Conservation (phyloP, 225 moss, liverwort and hornwort species). For the Lunularia cruciata region DNA sequence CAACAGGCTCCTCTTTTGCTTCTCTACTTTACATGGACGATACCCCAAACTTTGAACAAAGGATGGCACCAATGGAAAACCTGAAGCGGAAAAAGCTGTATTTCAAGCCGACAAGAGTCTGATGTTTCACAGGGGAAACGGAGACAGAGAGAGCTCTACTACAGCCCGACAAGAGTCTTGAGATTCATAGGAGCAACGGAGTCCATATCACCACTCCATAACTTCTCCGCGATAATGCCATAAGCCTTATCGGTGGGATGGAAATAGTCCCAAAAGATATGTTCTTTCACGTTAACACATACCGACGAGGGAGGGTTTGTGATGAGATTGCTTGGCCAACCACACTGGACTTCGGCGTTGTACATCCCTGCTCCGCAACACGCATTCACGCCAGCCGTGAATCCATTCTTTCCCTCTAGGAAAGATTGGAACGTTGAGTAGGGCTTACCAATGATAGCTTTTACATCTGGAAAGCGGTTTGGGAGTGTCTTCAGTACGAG, state of each 20-base stretch:
- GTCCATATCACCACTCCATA: conserved; percentile 23
- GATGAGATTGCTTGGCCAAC: conserved; percentile 24
- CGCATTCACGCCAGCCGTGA: conserved; percentile 22
- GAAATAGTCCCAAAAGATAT: conserved; percentile 29
- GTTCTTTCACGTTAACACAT: conserved; percentile 16
- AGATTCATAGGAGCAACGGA: conserved; percentile 15
- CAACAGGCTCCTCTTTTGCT: too few species aligned
- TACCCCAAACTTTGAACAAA: too few species aligned
- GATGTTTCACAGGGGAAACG: too few species aligned
- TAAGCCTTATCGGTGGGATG: conserved; percentile 33
- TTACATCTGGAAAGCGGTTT: conserved; percentile 17
- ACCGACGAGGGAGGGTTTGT: conserved; percentile 23
- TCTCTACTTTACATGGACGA: too few species aligned
- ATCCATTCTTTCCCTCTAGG: background rate
- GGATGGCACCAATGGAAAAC: too few species aligned
- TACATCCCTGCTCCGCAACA: conserved; percentile 33
- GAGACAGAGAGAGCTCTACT: background rate
- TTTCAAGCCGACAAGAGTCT: too few species aligned
- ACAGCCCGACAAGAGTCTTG: too few species aligned
- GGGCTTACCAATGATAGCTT: conserved; percentile 32
- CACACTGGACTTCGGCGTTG: conserved; percentile 30
- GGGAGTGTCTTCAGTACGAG: conserved; percentile 14
- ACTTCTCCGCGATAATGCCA: conserved; percentile 11
- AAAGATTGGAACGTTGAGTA: background rate
- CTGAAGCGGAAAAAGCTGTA: too few species aligned